Base-by-base conservation (phyloP, 1,284 basidiomycete species). In the Abortiporus biennis region DNA sequence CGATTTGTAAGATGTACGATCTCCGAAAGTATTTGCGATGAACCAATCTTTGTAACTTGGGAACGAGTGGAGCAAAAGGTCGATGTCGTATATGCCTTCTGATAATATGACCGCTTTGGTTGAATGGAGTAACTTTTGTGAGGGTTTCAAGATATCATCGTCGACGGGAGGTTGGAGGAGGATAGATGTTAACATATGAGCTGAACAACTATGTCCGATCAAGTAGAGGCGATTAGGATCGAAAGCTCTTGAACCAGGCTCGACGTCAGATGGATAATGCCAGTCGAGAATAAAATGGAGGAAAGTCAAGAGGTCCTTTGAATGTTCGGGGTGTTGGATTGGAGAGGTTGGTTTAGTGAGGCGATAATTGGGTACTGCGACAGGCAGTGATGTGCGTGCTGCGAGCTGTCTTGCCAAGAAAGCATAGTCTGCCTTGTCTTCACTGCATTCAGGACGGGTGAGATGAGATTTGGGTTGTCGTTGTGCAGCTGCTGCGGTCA, bases 51-150 rank as follows among this genome's bases (percentile, higher is more conserved):
- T 70, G 57, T 88, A 89, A 21, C 42, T 25, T 1, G 86, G 85
- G 62, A 84, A 87, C 43, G 65, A 69, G 6, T 54, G 49, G 31
- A 85, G 64, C 30, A 89, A 69, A 4, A 67, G 52, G 56, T 85
- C 80, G 49, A 86, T 58, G 58, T 88, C 78, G 61, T 82, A 88
- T 50, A 89, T 80, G 22, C 86, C 87, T 57, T 85, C 85, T 1
- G 85, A 80, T 49, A 81, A 47, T 38, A 79, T 60, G 41, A 87
- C 62, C 6, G 67, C 81, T 38, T 67, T 67, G 11, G 78, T 71
- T 4, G 74, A 65, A 30, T 52, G 48, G 29, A 80, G 57, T 8
- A 89, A 61, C 2, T 51, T 42, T 3, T 62, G 48, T 5, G 75
- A 60, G 0, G 84, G 82, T 8, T 58, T 56, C 21, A 81, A 65